These are phyloP conservation scores for Vickermania ingenoplastis DNA, from an alignment of 208 protist genomes.

Conservation along the genomic window DNA sequence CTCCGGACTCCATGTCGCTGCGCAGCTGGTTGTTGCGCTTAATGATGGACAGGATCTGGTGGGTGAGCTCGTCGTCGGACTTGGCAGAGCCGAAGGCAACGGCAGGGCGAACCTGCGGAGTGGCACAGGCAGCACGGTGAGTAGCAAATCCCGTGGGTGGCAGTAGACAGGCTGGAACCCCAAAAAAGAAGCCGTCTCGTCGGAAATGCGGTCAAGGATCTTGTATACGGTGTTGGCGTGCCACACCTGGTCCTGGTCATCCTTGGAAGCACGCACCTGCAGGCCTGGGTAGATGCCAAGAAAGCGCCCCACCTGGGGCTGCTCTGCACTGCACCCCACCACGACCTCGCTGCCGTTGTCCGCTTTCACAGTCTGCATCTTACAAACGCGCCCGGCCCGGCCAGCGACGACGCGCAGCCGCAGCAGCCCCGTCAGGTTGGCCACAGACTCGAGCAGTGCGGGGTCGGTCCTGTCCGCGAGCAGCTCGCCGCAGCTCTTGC, in stretches of 20 bases:
- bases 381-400: conserved; percentile 56
- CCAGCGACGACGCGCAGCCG: conserved; percentile 71
- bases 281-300: conserved; percentile 63
- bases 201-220: conserved; percentile 64
- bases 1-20: conserved; percentile 82
- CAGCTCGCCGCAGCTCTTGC: conserved; percentile 93
- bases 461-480: conserved; percentile 58
- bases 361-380: too few species aligned
- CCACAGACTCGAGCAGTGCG: conserved; percentile 37
- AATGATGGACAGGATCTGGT: conserved; percentile 96
- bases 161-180: conserved; percentile 66
- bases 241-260: conserved; percentile 65
- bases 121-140: conserved; percentile 95
- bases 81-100: conserved; percentile 83
- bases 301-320: conserved; percentile 75
- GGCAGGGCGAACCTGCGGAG: conserved; percentile 96
- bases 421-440: conserved; percentile 42
- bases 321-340: conserved; percentile 74
- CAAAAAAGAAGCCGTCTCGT: conserved; percentile 52
- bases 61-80: conserved; percentile 97
- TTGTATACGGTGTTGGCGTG: conserved; percentile 65
- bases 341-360: conserved; percentile 26
- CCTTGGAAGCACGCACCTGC: conserved; percentile 54
- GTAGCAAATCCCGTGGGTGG: conserved; percentile 87
- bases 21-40: conserved; percentile 92